Evolutionary conservation across 2,329 filamentous ascomycete species (phyloP), one percentile per base, ranked within the genome.

Genomic region (Xylaria sp.): DNA sequence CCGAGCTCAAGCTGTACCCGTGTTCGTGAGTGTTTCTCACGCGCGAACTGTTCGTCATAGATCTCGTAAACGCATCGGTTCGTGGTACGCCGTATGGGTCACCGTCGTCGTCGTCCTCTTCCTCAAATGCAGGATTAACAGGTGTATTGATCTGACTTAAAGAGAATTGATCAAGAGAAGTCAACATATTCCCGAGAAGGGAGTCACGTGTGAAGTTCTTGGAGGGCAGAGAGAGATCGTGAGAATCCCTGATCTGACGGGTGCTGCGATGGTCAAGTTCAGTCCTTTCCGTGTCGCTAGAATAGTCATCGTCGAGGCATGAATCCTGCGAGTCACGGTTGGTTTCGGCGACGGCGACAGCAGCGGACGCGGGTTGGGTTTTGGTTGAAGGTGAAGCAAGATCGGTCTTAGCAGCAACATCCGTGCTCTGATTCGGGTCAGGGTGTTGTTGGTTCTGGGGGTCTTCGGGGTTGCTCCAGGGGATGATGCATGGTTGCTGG

Each of bases 141-240:
- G 71, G 66, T 4, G 72, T 70, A 61, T 69, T 69, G 51, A 76
- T 71, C 66, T 82, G 78, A 50, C 74, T 79, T 67, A 83, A 80
- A 47, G 84, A 87, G 71, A 93, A 86, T 74, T 93, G 89, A 75
- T 96, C 93, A 65, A 99, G 86, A 47, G 92, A 96, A 65, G 94
- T 80, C 62, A 97, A 85, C 88, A 99, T 94, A 74, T 97, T 96
- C 75, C 94, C 89, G 61, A 99, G 91, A 66, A 99, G 86, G 42
- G 92, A 97, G 71, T 96, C 91, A 67, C 93, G 86, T 47, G 90
- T 91, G 64, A 90, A 85, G 72, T 90, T 85, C 62, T 87, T 81
- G 53, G 89, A 85, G 54, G 87, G 87, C 68, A 96, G 81, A 59
- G 90, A 92, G 63, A 97, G 81, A 73, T 96, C 92, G 79, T 97